A percentile compares a stretch with the other conserved stretches of the same genome.
These are phyloP conservation scores for Sclerospora graminicola DNA, from an alignment of 352 stramenopile species.

Conservation along the genomic window DNA sequence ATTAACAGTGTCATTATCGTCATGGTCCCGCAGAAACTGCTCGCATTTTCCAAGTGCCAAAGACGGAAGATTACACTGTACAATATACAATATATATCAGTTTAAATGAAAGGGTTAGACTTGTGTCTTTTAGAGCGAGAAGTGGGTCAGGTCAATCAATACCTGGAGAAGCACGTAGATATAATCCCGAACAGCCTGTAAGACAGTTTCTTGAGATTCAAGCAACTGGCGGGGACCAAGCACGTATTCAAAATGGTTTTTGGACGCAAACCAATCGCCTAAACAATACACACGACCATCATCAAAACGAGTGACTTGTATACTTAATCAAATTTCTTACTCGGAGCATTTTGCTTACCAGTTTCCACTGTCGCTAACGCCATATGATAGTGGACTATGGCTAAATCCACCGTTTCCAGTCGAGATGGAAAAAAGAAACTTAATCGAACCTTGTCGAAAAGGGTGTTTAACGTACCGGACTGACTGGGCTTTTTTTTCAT, in stretches of 20 bases:
- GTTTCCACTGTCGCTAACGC: constrained; percentile 34
- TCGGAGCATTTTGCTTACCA: constrained; percentile 11
- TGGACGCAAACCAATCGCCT: constrained; percentile 31
- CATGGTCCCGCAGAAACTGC: constrained; percentile 10
- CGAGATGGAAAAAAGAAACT: constrained; percentile 14
- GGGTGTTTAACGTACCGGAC: background rate
- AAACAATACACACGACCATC: too few species aligned
- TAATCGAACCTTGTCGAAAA: constrained; percentile 16
- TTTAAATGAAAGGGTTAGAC: background rate
- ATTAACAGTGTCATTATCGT: background rate
- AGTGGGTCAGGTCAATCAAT: too few species aligned
- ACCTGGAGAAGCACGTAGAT: constrained; percentile 63
- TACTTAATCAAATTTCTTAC: background rate
- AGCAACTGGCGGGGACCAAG: constrained; percentile 2
- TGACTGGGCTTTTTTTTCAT: background rate
- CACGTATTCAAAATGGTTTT: constrained; percentile 30
- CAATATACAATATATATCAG: background rate
- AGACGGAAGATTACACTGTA: constrained; percentile 37
- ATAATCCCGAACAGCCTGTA: constrained; percentile 24
- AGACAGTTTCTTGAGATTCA: background rate
- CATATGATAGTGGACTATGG: constrained; percentile 22
- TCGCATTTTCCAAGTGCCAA: constrained; percentile 41
- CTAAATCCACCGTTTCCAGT: constrained; percentile 2
- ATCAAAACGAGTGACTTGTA: background rate
- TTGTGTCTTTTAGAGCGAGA: too few species aligned